Conservation (phyloP, 148 eudicot species). For the Rhododendron griersonianum region DNA sequence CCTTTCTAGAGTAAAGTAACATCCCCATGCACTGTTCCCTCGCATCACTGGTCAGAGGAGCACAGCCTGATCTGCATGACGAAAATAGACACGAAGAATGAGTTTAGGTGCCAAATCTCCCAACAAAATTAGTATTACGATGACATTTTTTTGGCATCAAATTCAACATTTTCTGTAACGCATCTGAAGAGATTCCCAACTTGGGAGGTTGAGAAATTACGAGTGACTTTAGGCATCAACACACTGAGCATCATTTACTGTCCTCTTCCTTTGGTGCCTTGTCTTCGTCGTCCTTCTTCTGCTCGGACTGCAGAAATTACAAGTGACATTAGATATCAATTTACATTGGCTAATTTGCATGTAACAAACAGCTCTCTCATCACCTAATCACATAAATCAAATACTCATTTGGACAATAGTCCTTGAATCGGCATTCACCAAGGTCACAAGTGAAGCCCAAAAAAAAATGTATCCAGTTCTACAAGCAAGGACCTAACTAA, state of each 20-base stretch:
- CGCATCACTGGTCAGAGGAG: background rate
- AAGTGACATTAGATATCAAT: background rate
- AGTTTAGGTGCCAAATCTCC: background rate
- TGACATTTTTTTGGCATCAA: background rate
- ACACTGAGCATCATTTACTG: slow-evolving; percentile 34
- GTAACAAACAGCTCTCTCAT: background rate
- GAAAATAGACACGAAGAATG: background rate
- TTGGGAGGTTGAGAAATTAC: slow-evolving; percentile 14
- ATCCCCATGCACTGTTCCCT: background rate
- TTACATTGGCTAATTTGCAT: background rate
- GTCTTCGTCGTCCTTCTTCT: slow-evolving; percentile 71
- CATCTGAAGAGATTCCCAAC: slow-evolving; percentile 14
- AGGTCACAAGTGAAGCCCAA: background rate
- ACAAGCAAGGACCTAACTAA: background rate
- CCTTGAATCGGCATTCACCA: background rate
- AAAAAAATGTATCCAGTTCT: background rate
- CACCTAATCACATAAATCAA: background rate
- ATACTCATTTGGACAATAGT: background rate
- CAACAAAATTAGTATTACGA: background rate
- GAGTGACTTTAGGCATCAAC: background rate
- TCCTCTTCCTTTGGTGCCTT: slow-evolving; percentile 63
- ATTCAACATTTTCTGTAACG: background rate
- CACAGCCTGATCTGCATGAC: background rate
- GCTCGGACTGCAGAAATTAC: slow-evolving; percentile 28
- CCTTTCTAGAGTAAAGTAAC: background rate